Base-by-base conservation (phyloP, 2,329 filamentous ascomycete genomes). In the Aspergillus ustus region DNA sequence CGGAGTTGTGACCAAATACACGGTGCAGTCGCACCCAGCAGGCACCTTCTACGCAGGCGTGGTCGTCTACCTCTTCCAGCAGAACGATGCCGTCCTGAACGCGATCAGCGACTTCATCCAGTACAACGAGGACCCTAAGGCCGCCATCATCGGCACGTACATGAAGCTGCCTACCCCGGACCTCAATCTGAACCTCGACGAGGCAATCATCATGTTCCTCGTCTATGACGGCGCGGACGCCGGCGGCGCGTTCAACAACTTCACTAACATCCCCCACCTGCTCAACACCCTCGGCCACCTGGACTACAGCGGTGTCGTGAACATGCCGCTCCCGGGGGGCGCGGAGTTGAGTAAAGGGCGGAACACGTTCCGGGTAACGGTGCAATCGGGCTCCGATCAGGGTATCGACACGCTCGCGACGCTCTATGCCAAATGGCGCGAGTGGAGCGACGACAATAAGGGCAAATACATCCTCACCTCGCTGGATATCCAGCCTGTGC, bases 1-100 rank as follows among this genome's bases (percentile, higher is more conserved):
- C 64, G 87, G 80, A 3, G 78, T 88, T 7, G 84, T 89, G 3
- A 69, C 59, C 3, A 46, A 46, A 25, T 60, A 60, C 40, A 60
- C 59, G 13, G 59, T 60, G 1, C 52, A 57, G n/a, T 56, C 52
- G 1, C 40, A 49, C 46, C 59, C 59, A 2, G 59, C 59, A 3
- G 37, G 52, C 25, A 60, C 59, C 6, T 60, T 60, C 37, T 44
- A 60, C 52, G 59, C 59, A 2, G 59, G 59, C 2, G 19, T 52
- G 6, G 20, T 60, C 13, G 28, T 56, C 40, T 61, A 61, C 22
- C 40, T 61, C 29, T 57, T 61, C 29, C 48, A 61, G 43, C 53
- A 61, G 40, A 57, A 37, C 43, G 5, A 37, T 1, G 8, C 11
- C 3, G 54, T 61, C 9, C 59, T 61, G 1, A 28, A 61, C 22